phyloP scores from a whole-genome alignment of 805 yeast genomes.

The Sugiyamaella americana region DNA sequence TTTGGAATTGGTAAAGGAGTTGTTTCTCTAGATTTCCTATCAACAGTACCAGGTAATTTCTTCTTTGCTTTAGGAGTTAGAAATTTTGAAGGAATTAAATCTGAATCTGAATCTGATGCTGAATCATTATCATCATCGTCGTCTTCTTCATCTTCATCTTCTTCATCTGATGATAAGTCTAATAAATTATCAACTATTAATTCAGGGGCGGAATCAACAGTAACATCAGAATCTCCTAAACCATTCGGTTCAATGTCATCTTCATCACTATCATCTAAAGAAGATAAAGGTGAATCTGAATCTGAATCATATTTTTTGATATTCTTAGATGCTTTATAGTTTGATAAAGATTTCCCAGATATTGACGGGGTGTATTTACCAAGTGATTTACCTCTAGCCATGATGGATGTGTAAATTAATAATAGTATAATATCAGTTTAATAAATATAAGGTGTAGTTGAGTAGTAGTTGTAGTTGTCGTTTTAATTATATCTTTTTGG shows the following conservation, averaged over 20 bases:
- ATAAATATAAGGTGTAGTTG: too few relatives aligned
- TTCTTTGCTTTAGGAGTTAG: background rate
- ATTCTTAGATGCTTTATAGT: conserved; percentile 6
- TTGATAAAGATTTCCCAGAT: conserved; percentile 15
- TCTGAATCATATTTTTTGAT: conserved; percentile 5
- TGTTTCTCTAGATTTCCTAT: conserved; percentile 4
- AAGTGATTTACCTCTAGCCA: conserved; percentile 9
- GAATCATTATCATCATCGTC: conserved; percentile 20
- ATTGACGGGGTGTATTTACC: conserved; percentile 2
- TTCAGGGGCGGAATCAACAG: conserved; percentile 14
- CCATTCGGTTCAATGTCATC: conserved; percentile 36
- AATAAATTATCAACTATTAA: conserved; percentile 8
- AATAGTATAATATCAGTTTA: too few relatives aligned
- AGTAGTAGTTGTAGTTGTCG: too few relatives aligned
- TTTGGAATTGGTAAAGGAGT: conserved; percentile 18
- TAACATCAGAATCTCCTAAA: conserved; percentile 16
- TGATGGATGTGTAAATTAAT: too few relatives aligned
- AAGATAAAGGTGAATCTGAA: conserved; percentile 9
- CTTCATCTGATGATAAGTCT: conserved; percentile 1
- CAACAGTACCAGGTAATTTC: background rate
- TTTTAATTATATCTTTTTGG: too few relatives aligned
- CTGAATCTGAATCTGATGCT: conserved; percentile 12
- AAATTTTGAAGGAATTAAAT: background rate
- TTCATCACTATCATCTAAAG: conserved; percentile 16
- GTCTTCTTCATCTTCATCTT: conserved; percentile 13